phyloP scores from a whole-genome alignment of 805 yeast species.

The Candida arabinofermentans region DNA sequence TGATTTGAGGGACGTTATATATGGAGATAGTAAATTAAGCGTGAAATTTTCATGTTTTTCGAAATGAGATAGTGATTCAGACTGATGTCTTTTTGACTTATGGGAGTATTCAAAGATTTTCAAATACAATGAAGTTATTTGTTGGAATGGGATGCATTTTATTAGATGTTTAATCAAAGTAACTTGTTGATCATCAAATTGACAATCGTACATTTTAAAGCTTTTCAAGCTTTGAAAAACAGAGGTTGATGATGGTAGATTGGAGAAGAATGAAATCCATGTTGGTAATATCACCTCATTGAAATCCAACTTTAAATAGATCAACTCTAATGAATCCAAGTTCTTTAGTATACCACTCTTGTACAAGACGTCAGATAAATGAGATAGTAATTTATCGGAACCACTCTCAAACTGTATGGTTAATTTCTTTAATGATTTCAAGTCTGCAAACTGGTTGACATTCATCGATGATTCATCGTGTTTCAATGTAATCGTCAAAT shows the following conservation, averaged over 20 bases:
- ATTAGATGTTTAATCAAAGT: constrained; percentile 4
- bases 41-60: constrained; percentile 4
- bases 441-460: constrained; percentile 2
- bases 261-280: constrained; percentile 27
- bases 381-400: constrained; percentile 14
- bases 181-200: constrained; percentile 19
- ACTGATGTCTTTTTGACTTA: constrained; percentile 14
- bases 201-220: constrained; percentile 21
- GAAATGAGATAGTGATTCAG: background rate
- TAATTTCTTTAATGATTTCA: constrained; percentile 9
- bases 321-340: constrained; percentile 15
- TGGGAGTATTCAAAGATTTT: constrained; percentile 27
- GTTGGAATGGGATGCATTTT: constrained; percentile 6
- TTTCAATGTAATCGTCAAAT: constrained; percentile 9
- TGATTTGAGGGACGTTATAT: constrained; percentile 13
- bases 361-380: constrained; percentile 8
- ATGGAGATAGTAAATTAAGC: constrained; percentile 14
- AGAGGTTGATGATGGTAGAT: background rate
- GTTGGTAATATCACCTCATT: constrained; percentile 21
- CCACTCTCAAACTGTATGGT: constrained; percentile 20
- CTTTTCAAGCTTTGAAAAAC: constrained; percentile 12
- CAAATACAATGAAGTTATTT: constrained; percentile 11
- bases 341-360: constrained; percentile 3
- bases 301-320: constrained; percentile 20
- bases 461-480: constrained; percentile 3